Evolutionary conservation across 768 basidiomycete species (phyloP).

Genomic region (Pluteus cervinus): DNA sequence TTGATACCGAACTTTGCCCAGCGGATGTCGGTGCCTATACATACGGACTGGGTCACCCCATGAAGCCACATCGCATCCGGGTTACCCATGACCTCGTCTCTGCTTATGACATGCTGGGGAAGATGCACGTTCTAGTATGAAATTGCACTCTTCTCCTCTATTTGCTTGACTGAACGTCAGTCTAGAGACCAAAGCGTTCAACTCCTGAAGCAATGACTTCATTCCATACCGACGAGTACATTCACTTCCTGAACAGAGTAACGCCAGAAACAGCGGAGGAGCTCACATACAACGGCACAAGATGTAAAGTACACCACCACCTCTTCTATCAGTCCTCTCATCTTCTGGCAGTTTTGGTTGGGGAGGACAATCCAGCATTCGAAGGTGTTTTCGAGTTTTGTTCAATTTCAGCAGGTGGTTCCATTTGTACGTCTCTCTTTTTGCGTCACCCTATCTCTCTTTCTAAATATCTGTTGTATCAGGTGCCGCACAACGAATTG

Average conservation of each 20-base stretch:
- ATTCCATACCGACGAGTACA: conserved; percentile 98
- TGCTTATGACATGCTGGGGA: conserved; percentile 88
- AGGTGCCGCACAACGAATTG: conserved; percentile 80
- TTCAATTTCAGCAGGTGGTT: conserved; percentile 93
- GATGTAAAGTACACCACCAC: conserved; percentile 54
- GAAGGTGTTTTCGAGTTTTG: conserved; percentile 98
- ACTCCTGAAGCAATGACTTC: conserved; percentile 76
- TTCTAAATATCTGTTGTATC: not conserved
- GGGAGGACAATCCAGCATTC: conserved; percentile 95
- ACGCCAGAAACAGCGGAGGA: conserved; percentile 89
- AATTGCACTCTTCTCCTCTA: not conserved
- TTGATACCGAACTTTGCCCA: conserved; percentile 20
- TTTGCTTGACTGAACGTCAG: conserved; percentile 1
- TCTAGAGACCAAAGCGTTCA: conserved; percentile 64
- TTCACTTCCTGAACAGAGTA: conserved; percentile 84
- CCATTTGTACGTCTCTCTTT: conserved; percentile 58
- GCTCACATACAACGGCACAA: conserved; percentile 74
- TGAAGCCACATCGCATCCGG: conserved; percentile 95
- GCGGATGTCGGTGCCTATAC: conserved; percentile 70
- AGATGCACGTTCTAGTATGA: conserved; percentile 88
- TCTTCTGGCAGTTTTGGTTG: conserved; percentile 53
- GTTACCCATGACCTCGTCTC: conserved; percentile 90
- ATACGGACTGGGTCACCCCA: conserved; percentile 85
- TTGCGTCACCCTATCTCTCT: not conserved
- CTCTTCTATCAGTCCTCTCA: not conserved